These are phyloP conservation scores for Lachancea sp. DNA, from an alignment of 805 yeast genomes.

Conservation along the genomic window DNA sequence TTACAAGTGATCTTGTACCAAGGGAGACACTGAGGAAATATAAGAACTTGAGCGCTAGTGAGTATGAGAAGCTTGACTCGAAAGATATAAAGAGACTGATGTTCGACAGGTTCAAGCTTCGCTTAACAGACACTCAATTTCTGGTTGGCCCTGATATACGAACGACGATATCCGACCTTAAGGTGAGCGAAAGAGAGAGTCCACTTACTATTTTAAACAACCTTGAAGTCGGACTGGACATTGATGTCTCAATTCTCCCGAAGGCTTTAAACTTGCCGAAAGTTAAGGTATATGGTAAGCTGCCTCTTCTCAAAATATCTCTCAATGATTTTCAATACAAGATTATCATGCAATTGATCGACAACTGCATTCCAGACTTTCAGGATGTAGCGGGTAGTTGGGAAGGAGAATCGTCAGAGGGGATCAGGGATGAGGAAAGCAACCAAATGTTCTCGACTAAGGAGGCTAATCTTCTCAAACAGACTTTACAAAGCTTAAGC, in stretches of 20 bases:
- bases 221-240: constrained; percentile 60
- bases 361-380: constrained; percentile 54
- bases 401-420: too few species aligned
- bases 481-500: constrained; percentile 27
- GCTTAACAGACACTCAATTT: constrained; percentile 79
- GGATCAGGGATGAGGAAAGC: constrained; percentile 12
- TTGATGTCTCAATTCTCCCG: constrained; percentile 84
- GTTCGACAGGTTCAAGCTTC: constrained; percentile 82
- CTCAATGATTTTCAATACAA: constrained; percentile 88
- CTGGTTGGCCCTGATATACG: constrained; percentile 78
- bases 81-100: constrained; percentile 60
- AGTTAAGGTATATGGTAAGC: constrained; percentile 65
- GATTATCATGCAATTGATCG: constrained; percentile 71
- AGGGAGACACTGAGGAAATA: constrained; percentile 61
- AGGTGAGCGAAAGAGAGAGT: constrained; percentile 34
- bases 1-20: constrained; percentile 73
- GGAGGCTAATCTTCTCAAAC: constrained; percentile 24
- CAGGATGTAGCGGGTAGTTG: constrained; percentile 15
- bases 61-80: constrained; percentile 54
- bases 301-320: constrained; percentile 65
- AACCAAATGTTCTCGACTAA: constrained; percentile 5
- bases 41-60: constrained; percentile 55
- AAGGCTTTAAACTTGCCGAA: constrained; percentile 67
- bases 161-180: constrained; percentile 69
- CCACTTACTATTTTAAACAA: constrained; percentile 64